Conservation (phyloP, 176 grass and related monocot genomes). For the Oryza australiensis region DNA sequence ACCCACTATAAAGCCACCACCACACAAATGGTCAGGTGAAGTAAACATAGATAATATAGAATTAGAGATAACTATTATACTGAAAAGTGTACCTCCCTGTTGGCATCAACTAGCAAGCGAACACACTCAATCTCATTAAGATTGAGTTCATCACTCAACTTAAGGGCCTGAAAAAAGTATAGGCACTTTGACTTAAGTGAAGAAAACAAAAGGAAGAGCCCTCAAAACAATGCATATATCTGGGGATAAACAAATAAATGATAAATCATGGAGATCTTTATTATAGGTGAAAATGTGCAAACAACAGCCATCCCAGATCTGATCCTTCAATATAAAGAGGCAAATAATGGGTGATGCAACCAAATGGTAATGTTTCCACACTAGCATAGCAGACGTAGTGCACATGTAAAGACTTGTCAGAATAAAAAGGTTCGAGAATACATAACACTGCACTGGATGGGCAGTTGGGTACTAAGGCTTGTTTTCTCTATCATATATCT, state of each 20-base stretch:
- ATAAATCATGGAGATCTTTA: background rate
- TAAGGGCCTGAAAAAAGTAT: conserved; percentile 67
- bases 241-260: background rate
- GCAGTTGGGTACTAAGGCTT: background rate
- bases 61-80: conserved; percentile 11
- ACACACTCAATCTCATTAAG: conserved; percentile 97
- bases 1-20: conserved; percentile 64
- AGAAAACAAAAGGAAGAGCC: conserved; percentile 21
- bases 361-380: conserved; percentile 1
- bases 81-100: conserved; percentile 66
- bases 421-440: background rate
- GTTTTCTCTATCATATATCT: background rate
- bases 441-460: background rate
- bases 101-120: conserved; percentile 83
- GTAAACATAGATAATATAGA: background rate
- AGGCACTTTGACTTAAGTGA: conserved; percentile 5
- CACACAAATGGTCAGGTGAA: conserved; percentile 31
- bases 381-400: background rate
- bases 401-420: background rate
- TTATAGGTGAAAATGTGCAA: background rate
- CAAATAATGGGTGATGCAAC: background rate
- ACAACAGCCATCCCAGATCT: background rate
- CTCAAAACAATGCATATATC: background rate
- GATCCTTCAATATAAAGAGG: conserved; percentile 1
- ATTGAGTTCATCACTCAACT: conserved; percentile 95